Conservation (phyloP, 1,284 basidiomycete species). For the Fomitopsis betulina region DNA sequence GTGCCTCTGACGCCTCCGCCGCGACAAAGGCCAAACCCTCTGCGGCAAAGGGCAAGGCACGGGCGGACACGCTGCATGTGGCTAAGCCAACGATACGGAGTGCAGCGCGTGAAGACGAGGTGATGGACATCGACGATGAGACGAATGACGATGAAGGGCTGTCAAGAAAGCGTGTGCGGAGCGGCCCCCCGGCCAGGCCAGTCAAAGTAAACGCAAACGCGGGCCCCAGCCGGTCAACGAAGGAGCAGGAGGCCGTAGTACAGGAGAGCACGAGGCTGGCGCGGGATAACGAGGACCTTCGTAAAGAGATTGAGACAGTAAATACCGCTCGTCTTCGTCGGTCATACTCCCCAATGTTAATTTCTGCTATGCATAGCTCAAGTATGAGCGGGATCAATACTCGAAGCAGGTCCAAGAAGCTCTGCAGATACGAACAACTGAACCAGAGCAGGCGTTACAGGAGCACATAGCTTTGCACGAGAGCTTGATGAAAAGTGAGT, state of each 20-base stretch:
- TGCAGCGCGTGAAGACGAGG: not conserved
- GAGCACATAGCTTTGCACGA: constrained; percentile 46
- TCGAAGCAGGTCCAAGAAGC: constrained; percentile 53
- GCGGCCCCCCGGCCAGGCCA: constrained; percentile 2
- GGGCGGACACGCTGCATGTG: constrained; percentile 10
- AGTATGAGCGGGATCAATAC: constrained; percentile 41
- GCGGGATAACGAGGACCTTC: constrained; percentile 16
- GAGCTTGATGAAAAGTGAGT: constrained; percentile 44
- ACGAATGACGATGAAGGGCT: constrained; percentile 9
- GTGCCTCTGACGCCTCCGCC: not conserved
- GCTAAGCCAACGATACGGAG: not conserved
- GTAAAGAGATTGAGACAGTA: constrained; percentile 17
- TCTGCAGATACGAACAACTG: constrained; percentile 51
- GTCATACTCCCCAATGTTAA: not conserved
- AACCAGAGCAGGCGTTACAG: constrained; percentile 51
- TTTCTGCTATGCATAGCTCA: constrained; percentile 16
- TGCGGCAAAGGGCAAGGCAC: constrained; percentile 24
- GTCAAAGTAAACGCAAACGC: not conserved
- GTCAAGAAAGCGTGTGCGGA: constrained; percentile 1
- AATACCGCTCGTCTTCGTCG: not conserved
- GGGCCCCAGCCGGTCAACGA: not conserved
- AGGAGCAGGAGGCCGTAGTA: constrained; percentile 6
- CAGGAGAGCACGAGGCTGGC: constrained; percentile 11
- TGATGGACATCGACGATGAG: constrained; percentile 5
- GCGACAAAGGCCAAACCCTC: constrained; percentile 16